phyloP scores from a whole-genome alignment of 169 alveolate genomes.

The Toxoplasma gondii region DNA sequence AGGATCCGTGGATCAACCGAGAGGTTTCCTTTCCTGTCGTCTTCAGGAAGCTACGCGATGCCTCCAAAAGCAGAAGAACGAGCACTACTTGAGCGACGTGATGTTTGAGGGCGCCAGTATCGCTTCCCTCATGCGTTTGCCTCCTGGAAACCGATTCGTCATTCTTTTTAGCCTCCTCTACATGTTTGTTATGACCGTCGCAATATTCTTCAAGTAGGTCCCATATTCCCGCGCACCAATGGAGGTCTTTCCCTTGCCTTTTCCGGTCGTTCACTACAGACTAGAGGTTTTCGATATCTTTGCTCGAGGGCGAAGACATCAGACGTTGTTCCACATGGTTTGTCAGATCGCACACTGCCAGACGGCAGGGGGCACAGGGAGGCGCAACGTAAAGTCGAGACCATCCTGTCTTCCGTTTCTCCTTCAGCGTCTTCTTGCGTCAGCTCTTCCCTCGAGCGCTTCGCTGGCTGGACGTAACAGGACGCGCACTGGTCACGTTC shows the following conservation, averaged over 20 bases:
- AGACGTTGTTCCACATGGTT: no score
- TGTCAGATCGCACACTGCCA: no score
- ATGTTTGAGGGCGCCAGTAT: neutral
- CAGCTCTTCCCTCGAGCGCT: conserved; percentile 34
- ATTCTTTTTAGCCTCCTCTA: neutral
- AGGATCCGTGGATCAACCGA: no score
- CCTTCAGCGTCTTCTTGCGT: conserved; percentile 44
- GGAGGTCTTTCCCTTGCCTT: no score
- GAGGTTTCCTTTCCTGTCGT: neutral
- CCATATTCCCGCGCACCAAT: no score
- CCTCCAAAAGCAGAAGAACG: conserved; percentile 14
- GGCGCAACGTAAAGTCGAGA: no score
- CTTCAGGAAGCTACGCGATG: conserved; percentile 11
- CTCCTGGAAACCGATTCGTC: neutral
- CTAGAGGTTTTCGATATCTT: no score
- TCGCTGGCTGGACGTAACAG: conserved; percentile 24
- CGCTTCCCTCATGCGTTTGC: neutral
- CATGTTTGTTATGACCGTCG: conserved; percentile 53
- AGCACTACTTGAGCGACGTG: conserved; percentile 40
- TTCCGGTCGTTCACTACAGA: no score
- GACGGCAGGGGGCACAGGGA: no score
- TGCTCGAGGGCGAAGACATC: no score
- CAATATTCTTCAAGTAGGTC: conserved; percentile 52
- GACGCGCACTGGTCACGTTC: conserved; percentile 48
- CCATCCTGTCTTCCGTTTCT: neutral